Base-by-base conservation (phyloP, 345 rosid species). In the Arabis alpina region DNA sequence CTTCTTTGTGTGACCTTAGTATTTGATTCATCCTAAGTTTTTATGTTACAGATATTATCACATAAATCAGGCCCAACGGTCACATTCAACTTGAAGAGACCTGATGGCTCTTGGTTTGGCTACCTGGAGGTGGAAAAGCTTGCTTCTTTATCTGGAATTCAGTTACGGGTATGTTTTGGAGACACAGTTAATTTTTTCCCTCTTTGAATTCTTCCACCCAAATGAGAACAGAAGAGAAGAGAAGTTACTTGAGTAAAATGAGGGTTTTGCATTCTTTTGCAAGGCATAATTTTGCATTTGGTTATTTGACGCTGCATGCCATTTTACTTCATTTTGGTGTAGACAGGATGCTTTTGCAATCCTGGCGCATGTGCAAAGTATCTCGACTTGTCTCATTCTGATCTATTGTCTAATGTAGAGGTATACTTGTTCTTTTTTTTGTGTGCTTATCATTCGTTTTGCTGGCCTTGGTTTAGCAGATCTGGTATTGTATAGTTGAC, bases 281-380 rank as follows among this genome's bases (percentile, higher is more conserved):
- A 50, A 66, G 44, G 67, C 12, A 10, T 42, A n/a, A 44, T 52
- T 34, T 66, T 41, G 39, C 62, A 24, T 52, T n/a, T 14, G 7
- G 72, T 42, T 8, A 19, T 37, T 34, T 61, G 52, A 59, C 70
- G 30, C 30, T 68, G 54, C 50, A 50, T 56, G 51, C 6, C 30
- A 37, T 8, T 48, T 45, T 50, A 23, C 49, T 68, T 68, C 45
- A 8, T 80, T 84, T 80, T 71, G 77, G 71, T 83, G 63, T 86
- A 94, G 99, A 91, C 99, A 80, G 99, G 99, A 75, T 94, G 99
- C 84, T 94, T 94, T 81, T 91, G 99, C 88, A 94, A 93, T 81
- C 98, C 98, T 13, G 98, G 98, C 58, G 96, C 98, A 60, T 93
- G 98, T 82, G 96, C 96, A 45, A 93, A 93, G 79, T 87, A 87